These are phyloP conservation scores for Leccinum arenicola DNA, from an alignment of 768 basidiomycete genomes.

Conservation along the genomic window DNA sequence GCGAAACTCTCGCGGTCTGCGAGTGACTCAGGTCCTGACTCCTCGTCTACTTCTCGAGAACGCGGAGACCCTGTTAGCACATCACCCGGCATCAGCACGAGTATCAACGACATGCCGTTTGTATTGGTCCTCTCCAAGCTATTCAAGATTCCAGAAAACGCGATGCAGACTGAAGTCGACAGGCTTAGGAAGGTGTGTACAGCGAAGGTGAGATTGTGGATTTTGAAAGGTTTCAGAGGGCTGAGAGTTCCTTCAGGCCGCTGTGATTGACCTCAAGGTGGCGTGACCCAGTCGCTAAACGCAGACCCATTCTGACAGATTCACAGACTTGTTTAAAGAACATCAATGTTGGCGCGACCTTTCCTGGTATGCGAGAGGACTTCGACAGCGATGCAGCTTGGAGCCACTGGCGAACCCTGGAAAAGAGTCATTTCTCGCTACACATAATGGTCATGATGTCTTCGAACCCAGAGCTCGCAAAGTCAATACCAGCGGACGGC, in stretches of 20 bases:
- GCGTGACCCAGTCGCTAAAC: neutral
- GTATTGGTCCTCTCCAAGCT: conserved; percentile 65
- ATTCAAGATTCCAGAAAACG: conserved; percentile 70
- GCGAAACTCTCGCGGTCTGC: conserved; percentile 68
- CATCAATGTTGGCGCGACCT: conserved; percentile 77
- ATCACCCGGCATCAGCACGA: conserved; percentile 39
- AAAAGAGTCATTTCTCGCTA: conserved; percentile 83
- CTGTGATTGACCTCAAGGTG: conserved; percentile 85
- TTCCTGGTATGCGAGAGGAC: conserved; percentile 85
- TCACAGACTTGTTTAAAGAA: conserved; percentile 81
- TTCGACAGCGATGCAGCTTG: conserved; percentile 82
- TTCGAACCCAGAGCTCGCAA: conserved; percentile 82
- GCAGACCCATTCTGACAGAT: conserved; percentile 6
- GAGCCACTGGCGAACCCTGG: conserved; percentile 77
- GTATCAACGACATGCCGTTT: conserved; percentile 73
- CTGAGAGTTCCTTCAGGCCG: conserved; percentile 51
- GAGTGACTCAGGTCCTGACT: conserved; percentile 67
- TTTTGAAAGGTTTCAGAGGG: neutral
- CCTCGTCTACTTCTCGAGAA: conserved; percentile 55
- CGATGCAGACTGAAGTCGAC: conserved; percentile 74
- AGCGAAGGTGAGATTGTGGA: conserved; percentile 55
- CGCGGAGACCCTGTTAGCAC: conserved; percentile 47
- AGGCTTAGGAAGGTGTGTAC: conserved; percentile 61
- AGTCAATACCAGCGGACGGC: conserved; percentile 61
- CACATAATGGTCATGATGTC: conserved; percentile 86